Conservation (phyloP, 2,329 filamentous ascomycete genomes). For the Penicillium occitanis region DNA sequence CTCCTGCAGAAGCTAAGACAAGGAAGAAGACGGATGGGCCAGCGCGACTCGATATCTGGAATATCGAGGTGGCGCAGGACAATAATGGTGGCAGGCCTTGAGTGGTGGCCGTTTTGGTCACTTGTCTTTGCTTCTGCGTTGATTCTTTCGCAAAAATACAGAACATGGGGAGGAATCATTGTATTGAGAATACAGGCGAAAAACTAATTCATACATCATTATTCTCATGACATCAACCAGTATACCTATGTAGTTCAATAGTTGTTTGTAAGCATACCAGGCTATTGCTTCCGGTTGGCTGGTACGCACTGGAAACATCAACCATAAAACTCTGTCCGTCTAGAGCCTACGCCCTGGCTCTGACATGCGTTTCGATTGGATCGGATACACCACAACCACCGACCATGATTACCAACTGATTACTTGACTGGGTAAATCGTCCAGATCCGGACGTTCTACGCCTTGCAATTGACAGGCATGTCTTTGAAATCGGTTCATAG, state of each 20-base stretch:
- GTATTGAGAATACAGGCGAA: background rate
- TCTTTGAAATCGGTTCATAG: background rate
- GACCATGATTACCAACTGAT: background rate
- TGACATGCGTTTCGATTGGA: constrained; percentile 6
- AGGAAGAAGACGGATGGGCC: constrained; percentile 40
- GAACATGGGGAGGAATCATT: background rate
- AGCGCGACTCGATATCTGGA: constrained; percentile 42
- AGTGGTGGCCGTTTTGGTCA: background rate
- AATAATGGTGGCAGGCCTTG: constrained; percentile 20
- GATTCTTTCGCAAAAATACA: background rate
- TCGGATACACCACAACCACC: background rate
- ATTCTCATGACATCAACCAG: background rate
- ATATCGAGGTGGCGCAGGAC: constrained; percentile 34
- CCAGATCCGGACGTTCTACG: background rate
- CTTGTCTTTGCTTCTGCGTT: background rate
- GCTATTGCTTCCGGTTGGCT: background rate
- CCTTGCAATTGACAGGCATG: constrained; percentile 1
- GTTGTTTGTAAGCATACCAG: background rate
- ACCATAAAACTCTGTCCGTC: background rate
- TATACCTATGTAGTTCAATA: background rate
- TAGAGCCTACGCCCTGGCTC: constrained; percentile 9
- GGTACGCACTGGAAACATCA: background rate
- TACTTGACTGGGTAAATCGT: background rate
- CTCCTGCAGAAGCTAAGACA: constrained; percentile 43
- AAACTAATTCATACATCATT: background rate